Percentiles rank a stretch among this genome's conserved stretches.
Evolutionary conservation across 805 yeast species (phyloP).

Genomic region (Myxozyma udenii): DNA sequence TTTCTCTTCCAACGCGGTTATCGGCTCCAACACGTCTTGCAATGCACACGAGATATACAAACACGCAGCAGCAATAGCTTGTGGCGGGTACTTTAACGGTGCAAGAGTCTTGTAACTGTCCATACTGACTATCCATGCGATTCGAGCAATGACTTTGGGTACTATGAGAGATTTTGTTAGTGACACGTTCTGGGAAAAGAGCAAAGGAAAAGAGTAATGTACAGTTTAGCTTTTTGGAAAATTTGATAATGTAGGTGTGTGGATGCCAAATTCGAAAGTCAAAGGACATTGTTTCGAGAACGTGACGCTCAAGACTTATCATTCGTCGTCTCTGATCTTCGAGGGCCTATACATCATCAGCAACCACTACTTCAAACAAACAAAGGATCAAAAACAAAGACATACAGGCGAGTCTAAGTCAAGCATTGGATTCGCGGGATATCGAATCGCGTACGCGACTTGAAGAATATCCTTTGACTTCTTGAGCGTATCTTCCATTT

Average conservation of each 20-base stretch:
- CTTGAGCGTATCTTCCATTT: slow-evolving; percentile 77
- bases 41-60: slow-evolving; percentile 55
- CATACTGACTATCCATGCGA: slow-evolving; percentile 64
- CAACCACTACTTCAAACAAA: neutral
- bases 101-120: slow-evolving; percentile 68
- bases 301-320: slow-evolving; percentile 58
- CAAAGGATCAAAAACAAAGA: neutral
- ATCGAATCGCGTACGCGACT: slow-evolving; percentile 47
- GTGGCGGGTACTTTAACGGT: slow-evolving; percentile 63
- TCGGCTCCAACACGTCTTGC: slow-evolving; percentile 30
- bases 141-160: slow-evolving; percentile 43
- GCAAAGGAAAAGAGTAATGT: neutral
- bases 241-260: slow-evolving; percentile 64
- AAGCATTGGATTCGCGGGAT: slow-evolving; percentile 23
- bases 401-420: slow-evolving; percentile 26
- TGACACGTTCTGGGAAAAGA: neutral
- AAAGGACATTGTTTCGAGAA: slow-evolving; percentile 69
- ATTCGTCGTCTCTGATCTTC: slow-evolving; percentile 46
- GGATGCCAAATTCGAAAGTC: slow-evolving; percentile 66
- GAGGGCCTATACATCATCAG: slow-evolving; percentile 4
- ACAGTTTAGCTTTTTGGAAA: slow-evolving; percentile 44
- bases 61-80: slow-evolving; percentile 62
- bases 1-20: neutral
- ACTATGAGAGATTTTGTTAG: slow-evolving; percentile 39
- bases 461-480: slow-evolving; percentile 60